Percentiles rank a stretch among this genome's conserved stretches.
Evolutionary conservation across 495 filamentous ascomycete genomes (phyloP).

Genomic region (Chaetomium fimeti): DNA sequence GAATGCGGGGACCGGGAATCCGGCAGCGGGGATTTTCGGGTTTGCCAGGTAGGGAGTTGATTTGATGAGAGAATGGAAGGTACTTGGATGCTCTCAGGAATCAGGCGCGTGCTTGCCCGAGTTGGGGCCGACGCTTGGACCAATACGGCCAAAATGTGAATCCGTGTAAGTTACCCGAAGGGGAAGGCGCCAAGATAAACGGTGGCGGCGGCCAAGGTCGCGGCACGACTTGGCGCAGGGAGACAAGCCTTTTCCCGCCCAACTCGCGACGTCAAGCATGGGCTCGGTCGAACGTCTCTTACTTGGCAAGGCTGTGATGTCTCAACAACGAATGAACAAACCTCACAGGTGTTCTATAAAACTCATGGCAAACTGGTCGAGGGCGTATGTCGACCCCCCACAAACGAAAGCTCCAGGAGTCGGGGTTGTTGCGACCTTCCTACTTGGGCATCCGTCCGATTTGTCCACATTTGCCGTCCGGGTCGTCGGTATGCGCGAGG

Average conservation of each 20-base stretch:
- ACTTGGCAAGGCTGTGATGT: constrained; percentile 10
- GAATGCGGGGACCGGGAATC: background rate
- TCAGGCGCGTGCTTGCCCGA: constrained; percentile 2
- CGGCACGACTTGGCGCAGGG: constrained; percentile 5
- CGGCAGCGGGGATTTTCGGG: background rate
- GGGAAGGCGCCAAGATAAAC: constrained; percentile 20
- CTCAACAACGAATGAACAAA: background rate
- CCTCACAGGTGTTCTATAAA: background rate
- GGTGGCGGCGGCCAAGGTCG: background rate
- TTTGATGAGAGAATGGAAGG: no score
- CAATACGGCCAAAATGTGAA: background rate
- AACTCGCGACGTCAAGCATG: background rate
- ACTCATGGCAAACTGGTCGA: background rate
- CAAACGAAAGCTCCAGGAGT: background rate
- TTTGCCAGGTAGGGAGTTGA: no score
- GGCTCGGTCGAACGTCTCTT: background rate
- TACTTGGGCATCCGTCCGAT: constrained; percentile 15
- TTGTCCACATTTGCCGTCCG: background rate
- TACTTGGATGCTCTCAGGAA: background rate
- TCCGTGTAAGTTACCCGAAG: constrained; percentile 4
- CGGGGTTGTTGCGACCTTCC: constrained; percentile 8
- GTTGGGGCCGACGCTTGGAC: constrained; percentile 3
- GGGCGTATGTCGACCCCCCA: background rate
- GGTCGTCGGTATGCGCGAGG: background rate
- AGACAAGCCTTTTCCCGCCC: background rate